A percentile compares a stretch with the other conserved stretches of the same genome.
Evolutionary conservation across 75 land plant species (phyloP).

Genomic region (Cryptomeria japonica): DNA sequence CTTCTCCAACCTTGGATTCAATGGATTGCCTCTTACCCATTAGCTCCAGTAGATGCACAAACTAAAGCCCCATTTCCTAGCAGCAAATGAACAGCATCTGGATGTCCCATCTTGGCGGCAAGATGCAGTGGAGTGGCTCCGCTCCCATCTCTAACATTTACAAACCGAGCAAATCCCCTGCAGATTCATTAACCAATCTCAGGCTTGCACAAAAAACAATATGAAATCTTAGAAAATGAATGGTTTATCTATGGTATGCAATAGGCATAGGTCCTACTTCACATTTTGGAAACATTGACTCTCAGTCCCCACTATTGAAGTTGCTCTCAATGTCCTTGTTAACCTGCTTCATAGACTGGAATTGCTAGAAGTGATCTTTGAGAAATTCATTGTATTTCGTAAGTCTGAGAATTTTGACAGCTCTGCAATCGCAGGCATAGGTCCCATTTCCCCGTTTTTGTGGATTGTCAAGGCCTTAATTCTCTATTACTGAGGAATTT

Average conservation of each 20-base stretch:
- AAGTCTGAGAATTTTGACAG: neutral
- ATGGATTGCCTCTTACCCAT: conserved; percentile 37
- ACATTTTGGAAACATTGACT: neutral
- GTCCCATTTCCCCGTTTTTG: neutral
- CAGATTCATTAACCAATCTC: neutral
- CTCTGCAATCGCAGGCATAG: neutral
- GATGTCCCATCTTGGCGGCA: conserved; percentile 62
- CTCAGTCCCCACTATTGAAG: neutral
- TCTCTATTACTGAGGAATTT: neutral
- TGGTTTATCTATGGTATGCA: neutral
- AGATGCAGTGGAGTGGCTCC: conserved; percentile 89
- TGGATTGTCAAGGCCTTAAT: neutral
- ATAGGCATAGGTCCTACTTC: neutral
- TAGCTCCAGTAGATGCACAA: conserved; percentile 74
- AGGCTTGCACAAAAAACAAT: neutral
- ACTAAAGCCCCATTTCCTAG: conserved; percentile 83
- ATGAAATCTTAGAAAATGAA: neutral
- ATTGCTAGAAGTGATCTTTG: neutral
- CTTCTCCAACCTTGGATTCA: neutral
- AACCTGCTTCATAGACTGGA: neutral
- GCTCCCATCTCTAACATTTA: conserved; percentile 78
- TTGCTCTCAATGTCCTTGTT: neutral
- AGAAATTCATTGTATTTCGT: neutral
- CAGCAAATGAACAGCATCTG: conserved; percentile 60
- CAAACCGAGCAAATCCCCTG: conserved; percentile 87